Evolutionary conservation across 345 rosid species (phyloP).

Genomic region (Excoecaria cochinchinensis): DNA sequence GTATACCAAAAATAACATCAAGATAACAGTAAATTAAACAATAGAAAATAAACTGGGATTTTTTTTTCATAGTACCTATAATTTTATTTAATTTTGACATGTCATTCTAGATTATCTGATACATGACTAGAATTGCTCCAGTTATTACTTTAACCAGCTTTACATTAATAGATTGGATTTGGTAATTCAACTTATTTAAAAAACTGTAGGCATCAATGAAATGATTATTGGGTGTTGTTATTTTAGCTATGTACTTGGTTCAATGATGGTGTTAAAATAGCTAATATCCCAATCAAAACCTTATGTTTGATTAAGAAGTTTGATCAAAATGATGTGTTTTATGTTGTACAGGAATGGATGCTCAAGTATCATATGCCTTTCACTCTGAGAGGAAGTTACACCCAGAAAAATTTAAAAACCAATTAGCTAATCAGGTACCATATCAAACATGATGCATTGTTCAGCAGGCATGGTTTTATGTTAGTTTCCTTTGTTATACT

Average conservation of each 20-base stretch:
- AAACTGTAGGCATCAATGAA: neutral
- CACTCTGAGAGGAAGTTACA: slow-evolving; percentile 65
- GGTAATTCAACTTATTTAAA: neutral
- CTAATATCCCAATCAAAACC: neutral
- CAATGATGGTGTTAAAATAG: neutral
- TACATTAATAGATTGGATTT: neutral
- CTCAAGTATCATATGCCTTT: slow-evolving; percentile 73
- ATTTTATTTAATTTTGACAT: neutral
- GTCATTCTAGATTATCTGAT: neutral
- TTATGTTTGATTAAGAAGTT: neutral
- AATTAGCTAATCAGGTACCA: slow-evolving; percentile 61
- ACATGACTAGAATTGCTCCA: neutral
- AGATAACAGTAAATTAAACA: neutral
- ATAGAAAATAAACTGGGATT: neutral
- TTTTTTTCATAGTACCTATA: neutral
- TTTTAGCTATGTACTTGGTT: no score
- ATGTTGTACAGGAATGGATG: slow-evolving; percentile 62
- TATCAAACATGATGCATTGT: neutral
- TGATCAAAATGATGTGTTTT: neutral
- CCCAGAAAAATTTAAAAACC: slow-evolving; percentile 69
- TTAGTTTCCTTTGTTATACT: neutral
- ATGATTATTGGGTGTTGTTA: neutral
- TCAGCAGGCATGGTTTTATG: neutral
- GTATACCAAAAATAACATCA: neutral
- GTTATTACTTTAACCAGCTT: neutral